Percentiles rank a stretch among this genome's conserved stretches.
These are phyloP conservation scores for Syzygium jambos DNA, from an alignment of 345 rosid species.

Conservation along the genomic window DNA sequence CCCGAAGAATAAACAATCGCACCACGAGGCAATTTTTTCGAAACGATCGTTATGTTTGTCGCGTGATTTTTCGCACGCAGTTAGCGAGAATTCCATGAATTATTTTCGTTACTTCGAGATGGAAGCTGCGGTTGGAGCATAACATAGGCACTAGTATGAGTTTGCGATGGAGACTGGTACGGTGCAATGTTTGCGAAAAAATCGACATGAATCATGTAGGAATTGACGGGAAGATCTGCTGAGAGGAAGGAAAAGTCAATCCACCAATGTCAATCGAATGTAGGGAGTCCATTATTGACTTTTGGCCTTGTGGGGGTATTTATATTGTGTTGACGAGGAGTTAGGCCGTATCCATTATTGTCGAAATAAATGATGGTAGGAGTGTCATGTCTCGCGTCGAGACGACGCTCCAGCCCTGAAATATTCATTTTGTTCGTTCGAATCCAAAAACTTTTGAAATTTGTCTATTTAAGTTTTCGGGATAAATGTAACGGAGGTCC, in stretches of 20 bases:
- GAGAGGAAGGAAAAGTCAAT: neutral
- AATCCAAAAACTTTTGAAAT: too few relatives aligned
- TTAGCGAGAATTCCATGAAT: neutral
- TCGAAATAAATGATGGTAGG: too few relatives aligned
- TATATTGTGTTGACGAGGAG: neutral
- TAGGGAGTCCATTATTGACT: neutral
- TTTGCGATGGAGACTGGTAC: neutral
- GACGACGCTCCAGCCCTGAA: accelerated
- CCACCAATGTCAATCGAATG: neutral
- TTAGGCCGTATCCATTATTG: neutral
- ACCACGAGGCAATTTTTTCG: too few relatives aligned
- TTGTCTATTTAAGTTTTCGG: too few relatives aligned
- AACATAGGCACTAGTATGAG: neutral
- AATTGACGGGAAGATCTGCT: neutral
- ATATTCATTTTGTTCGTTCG: neutral
- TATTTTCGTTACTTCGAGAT: neutral
- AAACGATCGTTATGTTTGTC: neutral
- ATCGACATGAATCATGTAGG: neutral
- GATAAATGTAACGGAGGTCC: too few relatives aligned
- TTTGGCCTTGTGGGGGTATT: neutral
- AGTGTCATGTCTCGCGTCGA: neutral
- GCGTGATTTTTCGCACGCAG: neutral
- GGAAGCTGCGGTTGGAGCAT: too few relatives aligned
- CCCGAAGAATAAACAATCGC: too few relatives aligned
- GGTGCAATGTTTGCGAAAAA: neutral